Percentiles rank a stretch among this genome's conserved stretches.
Conservation (phyloP, 2,329 filamentous ascomycete genomes). For the Cyphellophora europaea region DNA sequence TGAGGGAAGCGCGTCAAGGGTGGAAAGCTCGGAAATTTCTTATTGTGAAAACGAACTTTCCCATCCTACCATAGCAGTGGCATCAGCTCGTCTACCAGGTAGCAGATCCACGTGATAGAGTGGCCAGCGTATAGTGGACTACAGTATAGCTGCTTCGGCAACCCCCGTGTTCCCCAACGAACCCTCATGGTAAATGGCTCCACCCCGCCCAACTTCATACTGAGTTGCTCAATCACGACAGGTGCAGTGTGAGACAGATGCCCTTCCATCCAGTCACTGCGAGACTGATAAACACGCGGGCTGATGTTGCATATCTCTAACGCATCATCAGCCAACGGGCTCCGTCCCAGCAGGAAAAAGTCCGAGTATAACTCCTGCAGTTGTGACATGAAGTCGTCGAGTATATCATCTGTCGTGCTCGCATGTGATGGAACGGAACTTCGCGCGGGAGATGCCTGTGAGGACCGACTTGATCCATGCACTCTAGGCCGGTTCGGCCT, state of each 20-base stretch:
- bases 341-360: conserved; percentile 21
- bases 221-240: conserved; percentile 13
- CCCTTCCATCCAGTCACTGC: conserved; percentile 20
- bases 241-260: conserved; percentile 19
- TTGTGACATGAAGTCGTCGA: conserved; percentile 18
- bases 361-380: conserved; percentile 21
- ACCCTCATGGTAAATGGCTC: conserved; percentile 17
- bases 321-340: conserved; percentile 16
- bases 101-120: conserved; percentile 20
- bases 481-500: too few relatives aligned
- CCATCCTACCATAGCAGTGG: conserved; percentile 16
- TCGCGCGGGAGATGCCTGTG: neutral
- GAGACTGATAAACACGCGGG: conserved; percentile 15
- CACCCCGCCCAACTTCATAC: conserved; percentile 12
- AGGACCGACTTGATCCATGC: neutral
- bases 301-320: conserved; percentile 24
- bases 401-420: conserved; percentile 10
- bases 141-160: conserved; percentile 21
- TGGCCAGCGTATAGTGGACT: conserved; percentile 19
- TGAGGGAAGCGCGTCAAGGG: too few relatives aligned
- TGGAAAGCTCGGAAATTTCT: conserved; percentile 1
- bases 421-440: conserved; percentile 2
- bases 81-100: conserved; percentile 16
- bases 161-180: conserved; percentile 19
- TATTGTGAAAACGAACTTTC: conserved; percentile 4